A percentile compares a stretch with the other conserved stretches of the same genome.
phyloP scores from a whole-genome alignment of 345 rosid genomes.

The Gossypium anomalum region DNA sequence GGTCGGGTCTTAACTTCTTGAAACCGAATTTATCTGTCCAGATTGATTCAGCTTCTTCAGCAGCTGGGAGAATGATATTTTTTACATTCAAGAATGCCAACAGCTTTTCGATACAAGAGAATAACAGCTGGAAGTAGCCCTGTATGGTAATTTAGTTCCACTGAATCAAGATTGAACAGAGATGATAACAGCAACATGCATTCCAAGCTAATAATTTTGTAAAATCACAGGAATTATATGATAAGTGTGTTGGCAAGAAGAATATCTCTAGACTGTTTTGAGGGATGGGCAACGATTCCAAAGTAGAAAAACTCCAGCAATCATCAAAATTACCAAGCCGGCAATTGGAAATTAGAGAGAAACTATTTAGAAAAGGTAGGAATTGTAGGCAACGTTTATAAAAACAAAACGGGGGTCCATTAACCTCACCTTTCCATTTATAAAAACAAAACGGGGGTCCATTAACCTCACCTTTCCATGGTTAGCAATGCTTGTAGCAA shows the following conservation, averaged over 20 bases:
- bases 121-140: constrained; percentile 78
- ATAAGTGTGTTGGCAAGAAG: not conserved
- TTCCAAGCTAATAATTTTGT: not conserved
- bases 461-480: constrained; percentile 63
- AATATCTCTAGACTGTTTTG: not conserved
- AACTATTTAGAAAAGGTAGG: not conserved
- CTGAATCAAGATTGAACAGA: not conserved
- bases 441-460: not conserved
- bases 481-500: constrained; percentile 66
- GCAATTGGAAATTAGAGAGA: not conserved
- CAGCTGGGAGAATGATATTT: constrained; percentile 69
- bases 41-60: constrained; percentile 76
- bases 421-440: constrained; percentile 57
- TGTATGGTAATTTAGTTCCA: constrained; percentile 19
- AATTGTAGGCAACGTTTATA: not conserved
- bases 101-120: constrained; percentile 66
- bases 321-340: not conserved
- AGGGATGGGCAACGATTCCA: not conserved
- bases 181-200: not conserved
- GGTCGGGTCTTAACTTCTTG: constrained; percentile 44
- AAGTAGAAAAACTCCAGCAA: not conserved
- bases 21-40: constrained; percentile 79
- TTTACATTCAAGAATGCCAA: constrained; percentile 52
- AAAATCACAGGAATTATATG: not conserved
- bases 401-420: not conserved